phyloP scores from a whole-genome alignment of 345 rosid genomes.

The Lepidium didymum region DNA sequence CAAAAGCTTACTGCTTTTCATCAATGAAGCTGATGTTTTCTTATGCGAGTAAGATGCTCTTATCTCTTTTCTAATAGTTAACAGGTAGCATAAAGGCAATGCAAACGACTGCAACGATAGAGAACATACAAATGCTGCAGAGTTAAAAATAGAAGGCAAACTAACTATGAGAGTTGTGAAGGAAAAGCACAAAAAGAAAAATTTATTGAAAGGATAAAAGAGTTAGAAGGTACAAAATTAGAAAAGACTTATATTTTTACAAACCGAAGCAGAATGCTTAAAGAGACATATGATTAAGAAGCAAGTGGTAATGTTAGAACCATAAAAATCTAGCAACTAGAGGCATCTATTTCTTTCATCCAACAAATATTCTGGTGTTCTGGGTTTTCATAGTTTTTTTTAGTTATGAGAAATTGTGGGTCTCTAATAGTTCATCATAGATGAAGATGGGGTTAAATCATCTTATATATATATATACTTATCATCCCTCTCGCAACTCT shows the following conservation, averaged over 20 bases:
- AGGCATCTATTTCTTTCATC: neutral
- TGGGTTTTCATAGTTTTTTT: neutral
- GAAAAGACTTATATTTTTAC: neutral
- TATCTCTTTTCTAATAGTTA: slow-evolving; percentile 42
- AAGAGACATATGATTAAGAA: neutral
- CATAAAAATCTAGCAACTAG: neutral
- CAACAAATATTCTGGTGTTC: neutral
- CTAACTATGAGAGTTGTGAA: slow-evolving; percentile 9
- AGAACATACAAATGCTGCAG: slow-evolving; percentile 68
- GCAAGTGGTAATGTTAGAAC: neutral
- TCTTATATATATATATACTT: neutral
- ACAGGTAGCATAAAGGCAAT: slow-evolving; percentile 66
- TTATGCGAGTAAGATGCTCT: too few relatives aligned
- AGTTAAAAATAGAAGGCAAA: slow-evolving; percentile 3
- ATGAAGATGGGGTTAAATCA: neutral
- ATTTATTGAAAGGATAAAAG: too few relatives aligned
- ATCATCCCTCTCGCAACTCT: neutral
- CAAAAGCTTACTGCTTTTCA: too few relatives aligned
- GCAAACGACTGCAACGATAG: slow-evolving; percentile 64
- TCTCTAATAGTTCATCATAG: neutral
- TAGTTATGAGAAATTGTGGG: neutral
- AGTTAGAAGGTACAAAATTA: neutral
- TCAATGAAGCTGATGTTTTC: too few relatives aligned
- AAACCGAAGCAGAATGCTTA: neutral
- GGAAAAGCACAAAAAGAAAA: neutral